Evolutionary conservation across 2,329 filamentous ascomycete species (phyloP), one percentile per base, ranked within the genome.

Genomic region (Cercospora zeina): DNA sequence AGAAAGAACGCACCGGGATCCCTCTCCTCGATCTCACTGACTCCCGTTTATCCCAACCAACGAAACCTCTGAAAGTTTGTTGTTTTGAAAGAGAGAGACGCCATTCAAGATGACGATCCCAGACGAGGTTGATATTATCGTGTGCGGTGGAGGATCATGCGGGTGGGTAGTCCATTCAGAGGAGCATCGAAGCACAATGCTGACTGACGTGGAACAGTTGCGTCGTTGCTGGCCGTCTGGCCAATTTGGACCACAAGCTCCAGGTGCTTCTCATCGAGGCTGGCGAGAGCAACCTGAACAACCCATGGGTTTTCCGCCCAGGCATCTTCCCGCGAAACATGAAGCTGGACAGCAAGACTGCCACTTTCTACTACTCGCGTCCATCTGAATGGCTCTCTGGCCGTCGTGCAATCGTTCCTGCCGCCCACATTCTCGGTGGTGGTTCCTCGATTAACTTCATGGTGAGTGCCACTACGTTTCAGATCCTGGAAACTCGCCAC

Each of bases 41-140:
- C 42, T 56, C 21, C 51, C 34, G 37, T 33, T 14, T 50, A 55
- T 51, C 56, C 24, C 39, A 21, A 53, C 31, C 24, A 56, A 37
- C 59, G 54, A 57, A 47, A 27, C 50, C 14, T 39, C 56, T 51
- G 56, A 54, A 53, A 42, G 51, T 62, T 50, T 33, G 54, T 3
- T 27, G 3, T 3, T 27, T 57, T 53, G 51, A 58, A 56, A 36
- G 39, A 55, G 62, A 51, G 45, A 59, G 56, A 57, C 39, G 27
- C 47, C 19, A 51, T 57, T 54, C 69, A 75, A 67, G 3, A 87
- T 85, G 81, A 85, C 81, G 67, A 80, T 91, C 65, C 88, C 89
- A 36, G 88, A 91, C 62, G 89, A 91, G 80, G 89, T 90, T 71
- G 89, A 91, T 74, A 91, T 92, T 69, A 91, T 91, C 69, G 87